Evolutionary conservation across 352 stramenopile genomes (phyloP), one percentile per base, ranked within the genome.

Genomic region (Globisporangium polare): DNA sequence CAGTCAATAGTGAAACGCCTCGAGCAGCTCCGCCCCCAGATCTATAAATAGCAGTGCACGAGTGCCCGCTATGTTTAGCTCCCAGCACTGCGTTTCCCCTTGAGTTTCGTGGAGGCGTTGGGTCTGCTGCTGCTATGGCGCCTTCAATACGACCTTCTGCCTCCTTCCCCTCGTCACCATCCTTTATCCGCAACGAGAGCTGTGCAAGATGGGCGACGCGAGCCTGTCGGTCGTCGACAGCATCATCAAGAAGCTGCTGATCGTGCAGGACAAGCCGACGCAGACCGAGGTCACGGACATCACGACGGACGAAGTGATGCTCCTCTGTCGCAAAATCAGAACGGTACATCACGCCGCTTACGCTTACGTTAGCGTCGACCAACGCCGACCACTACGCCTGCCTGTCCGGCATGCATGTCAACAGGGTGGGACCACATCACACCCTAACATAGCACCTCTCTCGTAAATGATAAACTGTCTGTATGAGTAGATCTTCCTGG

Each of bases 281-380:
- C 74, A 86, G 65, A 86, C 72, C 29, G 77, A 86, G 58, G 77
- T 86, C 50, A 90, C 77, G 2, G 82, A 92, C 63, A 68, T 94
- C 57, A 91, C 83, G 17, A 86, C 74, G 18, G 85, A 92, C 43
- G 83, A 94, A 69, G 70, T 94, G 37, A 74, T 88, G 66, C 65
- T 90, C 29, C 69, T 94, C 7, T 94, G 83, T 67, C 83, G 80
- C 43, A 92, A 89, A 66, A 80, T 77, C 58, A 79, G 87, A 60
- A 80, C 76, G 68, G 83, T 94, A 66, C 29, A 37, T 20, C 31
- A 37, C 46, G 10, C 13, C 1, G 18, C 20, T 29, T 31, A 27
- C 46, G n/a, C 46, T 18, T 52, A 8, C 43, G 20, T 10, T 26
- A 20, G 26, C 46, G 27, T 53, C 33, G 22, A 52, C 27, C 27